Base-by-base conservation (phyloP, 352 stramenopile genomes). In the Pythium dissotocum region DNA sequence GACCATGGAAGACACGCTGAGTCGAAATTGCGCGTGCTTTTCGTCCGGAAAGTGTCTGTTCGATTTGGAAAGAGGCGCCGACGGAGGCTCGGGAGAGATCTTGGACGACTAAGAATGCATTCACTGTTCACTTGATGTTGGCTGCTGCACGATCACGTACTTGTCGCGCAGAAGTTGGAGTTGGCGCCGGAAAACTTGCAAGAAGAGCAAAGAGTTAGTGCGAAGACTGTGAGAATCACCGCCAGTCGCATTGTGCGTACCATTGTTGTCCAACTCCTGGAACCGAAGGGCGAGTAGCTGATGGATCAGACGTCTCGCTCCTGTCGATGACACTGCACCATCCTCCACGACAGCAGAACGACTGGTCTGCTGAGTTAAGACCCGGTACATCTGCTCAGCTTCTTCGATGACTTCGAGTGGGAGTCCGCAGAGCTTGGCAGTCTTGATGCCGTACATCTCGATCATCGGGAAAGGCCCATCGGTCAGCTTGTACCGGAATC, bases 371-470 rank as follows among this genome's bases (percentile, higher is more conserved):
- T 73, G 42, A 14, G 30, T 58, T 6, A 87, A 65, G 5, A 32
- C 54, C 14, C 63, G 59, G 48, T 90, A 92, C 4, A 76, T 80
- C 6, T 48, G 38, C 58, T 83, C 70, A 8, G 88, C 87, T 57
- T 90, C 78, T 59, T 77, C 52, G 24, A 94, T 85, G 12, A 93
- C 69, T 64, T 81, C 69, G 30, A 61, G 40, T 35, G 89, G 89
- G 28, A 97, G 71, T 1, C 89, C 88, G 44, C 87, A 93, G 6
- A 82, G 67, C 28, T 80, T 76, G n/a, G 89, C 89, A 26, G 87
- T 90, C 48, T 89, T 84, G 64, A 96, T 94, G 6, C 89, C 89
- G 30, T 97, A 97, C 69, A 89, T 89, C 18, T 82, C 77, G 40
- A 72, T 76, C 1, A 69, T 69, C 33, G 78, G 76, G 60, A 81